Conservation (phyloP, 768 basidiomycete species). For the Rhizopogon salebrosus region DNA sequence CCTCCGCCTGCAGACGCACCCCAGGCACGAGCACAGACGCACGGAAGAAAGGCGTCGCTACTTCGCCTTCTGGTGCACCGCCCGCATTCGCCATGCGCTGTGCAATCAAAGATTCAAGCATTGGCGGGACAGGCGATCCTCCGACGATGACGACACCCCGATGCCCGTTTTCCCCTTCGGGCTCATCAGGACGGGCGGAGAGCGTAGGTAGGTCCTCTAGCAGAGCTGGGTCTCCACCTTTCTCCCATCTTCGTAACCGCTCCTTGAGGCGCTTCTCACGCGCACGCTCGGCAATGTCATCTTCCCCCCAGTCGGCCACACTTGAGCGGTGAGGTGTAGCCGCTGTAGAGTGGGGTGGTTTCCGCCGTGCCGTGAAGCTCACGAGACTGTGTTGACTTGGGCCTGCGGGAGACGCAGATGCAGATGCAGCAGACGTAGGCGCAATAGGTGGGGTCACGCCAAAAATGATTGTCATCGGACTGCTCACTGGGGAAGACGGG, state of each 20-base stretch:
- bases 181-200: constrained; percentile 32
- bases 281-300: constrained; percentile 56
- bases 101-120: constrained; percentile 16
- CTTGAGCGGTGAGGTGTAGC: constrained; percentile 29
- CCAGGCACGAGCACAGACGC: constrained; percentile 66
- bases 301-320: constrained; percentile 60
- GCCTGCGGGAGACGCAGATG: constrained; percentile 19
- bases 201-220: constrained; percentile 61
- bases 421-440: constrained; percentile 2
- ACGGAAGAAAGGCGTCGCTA: constrained; percentile 51
- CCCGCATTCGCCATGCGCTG: constrained; percentile 15
- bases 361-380: constrained; percentile 42
- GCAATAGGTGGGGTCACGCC: constrained; percentile 78
- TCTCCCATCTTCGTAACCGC: constrained; percentile 73
- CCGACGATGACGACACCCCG: constrained; percentile 48
- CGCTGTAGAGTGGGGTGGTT: constrained; percentile 25
- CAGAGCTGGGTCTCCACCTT: constrained; percentile 46
- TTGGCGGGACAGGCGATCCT: constrained; percentile 32
- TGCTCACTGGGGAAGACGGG: constrained; percentile 52
- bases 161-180: constrained; percentile 24
- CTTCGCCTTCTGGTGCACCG: constrained; percentile 16
- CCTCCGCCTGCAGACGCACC: constrained; percentile 46
- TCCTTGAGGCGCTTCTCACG: constrained; percentile 70
- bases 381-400: constrained; percentile 30
- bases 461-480: constrained; percentile 81